phyloP scores from a whole-genome alignment of 352 stramenopile genomes.

The Phytophthora syringae region DNA sequence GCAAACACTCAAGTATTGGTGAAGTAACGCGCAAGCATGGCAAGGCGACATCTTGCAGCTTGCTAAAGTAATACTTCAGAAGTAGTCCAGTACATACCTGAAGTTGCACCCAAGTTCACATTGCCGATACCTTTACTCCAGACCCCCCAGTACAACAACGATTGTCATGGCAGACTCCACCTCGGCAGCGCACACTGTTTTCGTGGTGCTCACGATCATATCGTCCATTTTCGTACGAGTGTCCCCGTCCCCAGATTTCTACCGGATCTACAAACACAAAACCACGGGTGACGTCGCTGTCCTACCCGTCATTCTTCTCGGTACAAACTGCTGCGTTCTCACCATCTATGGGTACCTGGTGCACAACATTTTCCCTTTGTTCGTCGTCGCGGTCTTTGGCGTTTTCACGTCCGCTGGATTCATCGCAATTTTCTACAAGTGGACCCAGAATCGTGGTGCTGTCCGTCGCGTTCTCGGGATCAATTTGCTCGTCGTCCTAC shows the following conservation, averaged over 20 bases:
- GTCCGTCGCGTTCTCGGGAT: conserved; percentile 26
- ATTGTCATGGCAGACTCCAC: background rate
- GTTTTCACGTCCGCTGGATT: conserved; percentile 33
- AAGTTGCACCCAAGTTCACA: background rate
- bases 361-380: conserved; percentile 42
- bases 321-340: conserved; percentile 25
- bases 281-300: conserved; percentile 18
- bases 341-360: conserved; percentile 32
- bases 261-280: conserved; percentile 20
- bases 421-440: conserved; percentile 42
- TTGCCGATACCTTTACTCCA: background rate
- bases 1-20: background rate
- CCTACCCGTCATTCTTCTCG: conserved; percentile 27
- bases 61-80: background rate
- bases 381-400: conserved; percentile 36
- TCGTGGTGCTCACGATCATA: conserved; percentile 26
- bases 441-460: conserved; percentile 27
- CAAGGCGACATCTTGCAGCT: background rate
- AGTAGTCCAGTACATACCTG: too few species aligned
- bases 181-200: background rate
- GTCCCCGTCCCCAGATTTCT: conserved; percentile 27
- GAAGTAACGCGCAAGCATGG: background rate
- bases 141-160: background rate
- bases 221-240: conserved; percentile 22
- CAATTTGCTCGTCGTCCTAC: conserved; percentile 32